Evolutionary conservation across 2,329 filamentous ascomycete genomes (phyloP), one percentile per base, ranked within the genome.

Genomic region (Aspergillus floridensis): DNA sequence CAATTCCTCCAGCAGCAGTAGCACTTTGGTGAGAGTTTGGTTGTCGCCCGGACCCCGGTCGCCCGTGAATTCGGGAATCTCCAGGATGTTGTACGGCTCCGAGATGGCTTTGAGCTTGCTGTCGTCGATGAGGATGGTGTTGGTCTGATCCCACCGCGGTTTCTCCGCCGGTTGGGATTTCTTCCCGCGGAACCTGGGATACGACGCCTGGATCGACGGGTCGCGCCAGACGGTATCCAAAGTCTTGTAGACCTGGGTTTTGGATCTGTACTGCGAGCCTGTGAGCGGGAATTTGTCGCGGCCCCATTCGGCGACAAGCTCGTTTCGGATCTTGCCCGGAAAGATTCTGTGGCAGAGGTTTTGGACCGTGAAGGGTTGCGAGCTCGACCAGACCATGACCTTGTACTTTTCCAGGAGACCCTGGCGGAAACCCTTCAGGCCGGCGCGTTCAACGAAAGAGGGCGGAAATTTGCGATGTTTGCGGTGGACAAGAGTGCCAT

Each of bases 321-420:
- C 74, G 0, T 75, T 59, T 32, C 79, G 79, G 65, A 89, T 81
- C 1, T 81, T 70, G 0, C 77, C 73, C 0, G 81, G 78, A 59
- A 96, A 82, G 0, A 96, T 82, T 29, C 72, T 67, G 52, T 84
- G 78, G 2, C 79, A 76, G 62, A 91, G 85, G 38, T 77, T 77
- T 8, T 75, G 65, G 14, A 96, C 91, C 64, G 95, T 97, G 1
- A 83, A 75, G 0, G 87, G 88, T 21, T 82, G 84, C 0, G 93
- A 92, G 6, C 91, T 96, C 1, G 93, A 96, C 92, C 93, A 99
- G 59, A 98, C 85, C 77, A 92, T 91, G 31, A 96, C 88, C 55
- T 81, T 80, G 78, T 96, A 93, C 59, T 88, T 87, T 12, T 84
- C 76, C 66, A 96, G 82, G 65, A 93, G 84, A 73, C 92, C 91